phyloP scores from a whole-genome alignment of 1,139 yeast genomes.

The Lodderomyces parapsilosis region DNA sequence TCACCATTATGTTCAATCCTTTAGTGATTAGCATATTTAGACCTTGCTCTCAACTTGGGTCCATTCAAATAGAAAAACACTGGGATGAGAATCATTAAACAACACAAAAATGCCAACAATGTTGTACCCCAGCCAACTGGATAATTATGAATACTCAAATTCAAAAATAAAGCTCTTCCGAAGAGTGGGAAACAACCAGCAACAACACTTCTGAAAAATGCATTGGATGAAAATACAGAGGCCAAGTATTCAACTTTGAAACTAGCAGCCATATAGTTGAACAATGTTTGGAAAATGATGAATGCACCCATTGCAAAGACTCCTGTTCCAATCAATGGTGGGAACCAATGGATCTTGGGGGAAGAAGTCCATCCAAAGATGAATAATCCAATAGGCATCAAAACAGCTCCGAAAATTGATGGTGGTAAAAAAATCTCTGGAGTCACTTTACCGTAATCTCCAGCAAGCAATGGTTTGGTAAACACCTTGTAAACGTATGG shows the following conservation, averaged over 20 bases:
- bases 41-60: constrained; percentile 37
- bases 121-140: constrained; percentile 68
- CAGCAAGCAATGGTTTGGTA: constrained; percentile 27
- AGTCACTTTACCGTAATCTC: constrained; percentile 31
- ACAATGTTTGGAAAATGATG: constrained; percentile 32
- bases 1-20: too few species aligned
- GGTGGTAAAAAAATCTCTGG: constrained; percentile 65
- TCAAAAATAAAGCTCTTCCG: constrained; percentile 45
- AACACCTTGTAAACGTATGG: constrained; percentile 18
- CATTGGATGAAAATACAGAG: constrained; percentile 32
- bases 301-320: constrained; percentile 30
- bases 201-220: constrained; percentile 25
- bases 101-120: constrained; percentile 53
- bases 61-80: constrained; percentile 38
- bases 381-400: constrained; percentile 31
- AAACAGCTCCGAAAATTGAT: constrained; percentile 33
- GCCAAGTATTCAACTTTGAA: constrained; percentile 38
- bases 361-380: constrained; percentile 35
- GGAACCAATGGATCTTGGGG: constrained; percentile 31
- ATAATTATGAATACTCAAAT: constrained; percentile 28
- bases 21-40: constrained; percentile 39
- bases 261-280: constrained; percentile 61
- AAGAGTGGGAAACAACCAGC: constrained; percentile 36
- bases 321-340: constrained; percentile 30
- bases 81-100: constrained; percentile 66